A percentile compares a stretch with the other conserved stretches of the same genome.
Evolutionary conservation across 108 stramenopile species (phyloP).

Genomic region (Skeletonema costatum): DNA sequence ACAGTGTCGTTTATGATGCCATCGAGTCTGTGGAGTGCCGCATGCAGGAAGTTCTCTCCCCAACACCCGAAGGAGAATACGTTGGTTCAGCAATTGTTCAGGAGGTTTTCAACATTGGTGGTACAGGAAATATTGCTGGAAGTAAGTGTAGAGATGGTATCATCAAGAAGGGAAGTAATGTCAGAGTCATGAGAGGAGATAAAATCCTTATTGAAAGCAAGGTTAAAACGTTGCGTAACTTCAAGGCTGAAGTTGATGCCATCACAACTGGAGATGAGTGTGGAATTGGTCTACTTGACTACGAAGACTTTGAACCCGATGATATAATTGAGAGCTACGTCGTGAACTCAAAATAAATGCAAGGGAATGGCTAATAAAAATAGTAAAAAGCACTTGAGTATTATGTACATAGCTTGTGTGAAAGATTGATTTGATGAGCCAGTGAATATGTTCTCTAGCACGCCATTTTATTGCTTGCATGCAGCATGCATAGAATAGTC

Average conservation of each 20-base stretch:
- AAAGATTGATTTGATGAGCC: too few relatives aligned
- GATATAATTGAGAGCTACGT: constrained; percentile 97
- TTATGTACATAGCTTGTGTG: background rate
- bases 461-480: too few relatives aligned
- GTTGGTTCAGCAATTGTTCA: constrained; percentile 89
- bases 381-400: background rate
- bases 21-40: constrained; percentile 91
- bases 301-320: constrained; percentile 91
- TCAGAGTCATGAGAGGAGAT: constrained; percentile 94
- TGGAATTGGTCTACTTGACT: constrained; percentile 89
- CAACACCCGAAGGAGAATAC: constrained; percentile 94
- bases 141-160: constrained; percentile 90
- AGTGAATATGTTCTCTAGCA: too few relatives aligned
- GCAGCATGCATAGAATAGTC: too few relatives aligned
- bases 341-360: constrained; percentile 51
- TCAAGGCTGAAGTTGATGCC: constrained; percentile 90
- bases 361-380: background rate
- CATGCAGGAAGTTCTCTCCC: constrained; percentile 92
- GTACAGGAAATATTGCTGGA: constrained; percentile 93
- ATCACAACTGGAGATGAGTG: constrained; percentile 93
- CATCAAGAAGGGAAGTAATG: constrained; percentile 85
- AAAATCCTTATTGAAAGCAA: constrained; percentile 87
- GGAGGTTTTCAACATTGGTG: constrained; percentile 96
- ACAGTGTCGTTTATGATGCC: constrained; percentile 93
- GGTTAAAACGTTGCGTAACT: constrained; percentile 88